Percentiles rank a stretch among this genome's conserved stretches.
These are phyloP conservation scores for Trifolium repens DNA, from an alignment of 306 rosid genomes.

Conservation along the genomic window DNA sequence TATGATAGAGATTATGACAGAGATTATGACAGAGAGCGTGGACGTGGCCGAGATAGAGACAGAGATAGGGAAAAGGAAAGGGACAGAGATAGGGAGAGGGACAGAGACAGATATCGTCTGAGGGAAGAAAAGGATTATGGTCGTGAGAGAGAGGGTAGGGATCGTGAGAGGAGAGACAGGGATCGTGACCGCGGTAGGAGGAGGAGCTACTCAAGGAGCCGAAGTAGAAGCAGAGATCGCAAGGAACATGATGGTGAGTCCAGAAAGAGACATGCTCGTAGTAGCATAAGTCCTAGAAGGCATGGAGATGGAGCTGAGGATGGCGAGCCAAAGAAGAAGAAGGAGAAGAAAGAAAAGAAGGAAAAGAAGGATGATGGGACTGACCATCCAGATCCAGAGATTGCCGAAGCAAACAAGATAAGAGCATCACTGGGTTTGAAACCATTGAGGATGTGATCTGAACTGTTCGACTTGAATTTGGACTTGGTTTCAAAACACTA, in stretches of 20 bases:
- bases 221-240: slow-evolving; percentile 85
- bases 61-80: slow-evolving; percentile 52
- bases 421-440: slow-evolving; percentile 89
- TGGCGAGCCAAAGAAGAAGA: slow-evolving; percentile 80
- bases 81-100: slow-evolving; percentile 65
- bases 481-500: slow-evolving; percentile 15
- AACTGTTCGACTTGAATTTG: not conserved
- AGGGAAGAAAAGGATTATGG: slow-evolving; percentile 76
- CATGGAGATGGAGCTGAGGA: slow-evolving; percentile 70
- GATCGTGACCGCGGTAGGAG: slow-evolving; percentile 92
- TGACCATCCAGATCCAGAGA: slow-evolving; percentile 86
- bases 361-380: slow-evolving; percentile 79
- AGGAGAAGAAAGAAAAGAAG: slow-evolving; percentile 76
- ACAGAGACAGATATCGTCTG: slow-evolving; percentile 62
- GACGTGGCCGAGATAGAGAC: slow-evolving; percentile 76
- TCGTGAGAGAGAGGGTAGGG: slow-evolving; percentile 81
- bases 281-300: slow-evolving; percentile 76
- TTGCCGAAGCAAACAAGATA: slow-evolving; percentile 78
- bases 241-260: slow-evolving; percentile 73
- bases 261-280: slow-evolving; percentile 76
- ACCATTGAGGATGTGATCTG: slow-evolving; percentile 58
- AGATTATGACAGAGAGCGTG: slow-evolving; percentile 80
- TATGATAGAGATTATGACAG: slow-evolving; percentile 75
- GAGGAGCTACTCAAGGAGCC: slow-evolving; percentile 87
- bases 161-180: slow-evolving; percentile 89